Conservation (phyloP, 2,329 filamentous ascomycete genomes). For the Gyromitra esculenta region DNA sequence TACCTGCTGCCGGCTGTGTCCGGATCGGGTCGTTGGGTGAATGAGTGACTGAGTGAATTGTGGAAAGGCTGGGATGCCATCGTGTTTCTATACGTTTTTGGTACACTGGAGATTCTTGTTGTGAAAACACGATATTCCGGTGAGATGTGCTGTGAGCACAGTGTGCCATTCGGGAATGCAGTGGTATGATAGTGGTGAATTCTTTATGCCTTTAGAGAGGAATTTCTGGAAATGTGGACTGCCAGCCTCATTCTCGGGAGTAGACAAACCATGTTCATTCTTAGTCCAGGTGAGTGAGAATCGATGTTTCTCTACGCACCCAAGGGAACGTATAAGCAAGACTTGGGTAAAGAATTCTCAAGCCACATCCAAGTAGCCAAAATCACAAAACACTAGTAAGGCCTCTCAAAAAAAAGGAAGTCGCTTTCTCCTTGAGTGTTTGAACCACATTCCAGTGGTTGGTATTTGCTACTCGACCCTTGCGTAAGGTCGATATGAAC, state of each 20-base stretch:
- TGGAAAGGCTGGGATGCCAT: conserved; percentile 13
- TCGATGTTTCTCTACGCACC: background rate
- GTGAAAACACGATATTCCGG: too few species aligned
- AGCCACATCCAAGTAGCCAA: background rate
- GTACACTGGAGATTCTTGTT: background rate
- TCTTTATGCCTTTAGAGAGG: background rate
- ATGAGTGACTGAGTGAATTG: background rate
- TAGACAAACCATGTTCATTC: background rate
- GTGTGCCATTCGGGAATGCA: background rate
- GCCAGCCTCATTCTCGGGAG: too few species aligned
- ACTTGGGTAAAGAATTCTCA: background rate
- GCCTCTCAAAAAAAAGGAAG: too few species aligned
- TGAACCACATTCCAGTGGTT: too few species aligned
- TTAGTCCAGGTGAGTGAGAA: conserved; percentile 9
- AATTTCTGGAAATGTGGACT: background rate
- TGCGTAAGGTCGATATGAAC: too few species aligned
- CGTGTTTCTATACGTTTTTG: conserved; percentile 24
- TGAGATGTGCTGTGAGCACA: background rate
- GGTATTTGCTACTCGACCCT: too few species aligned
- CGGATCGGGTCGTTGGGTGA: conserved; percentile 2
- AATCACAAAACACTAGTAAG: background rate
- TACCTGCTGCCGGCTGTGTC: conserved; percentile 1
- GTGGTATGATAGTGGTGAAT: background rate
- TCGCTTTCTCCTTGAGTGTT: too few species aligned
- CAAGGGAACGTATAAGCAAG: background rate